Evolutionary conservation across 2,329 filamentous ascomycete genomes (phyloP).

Genomic region (Gaeumannomyces tritici): DNA sequence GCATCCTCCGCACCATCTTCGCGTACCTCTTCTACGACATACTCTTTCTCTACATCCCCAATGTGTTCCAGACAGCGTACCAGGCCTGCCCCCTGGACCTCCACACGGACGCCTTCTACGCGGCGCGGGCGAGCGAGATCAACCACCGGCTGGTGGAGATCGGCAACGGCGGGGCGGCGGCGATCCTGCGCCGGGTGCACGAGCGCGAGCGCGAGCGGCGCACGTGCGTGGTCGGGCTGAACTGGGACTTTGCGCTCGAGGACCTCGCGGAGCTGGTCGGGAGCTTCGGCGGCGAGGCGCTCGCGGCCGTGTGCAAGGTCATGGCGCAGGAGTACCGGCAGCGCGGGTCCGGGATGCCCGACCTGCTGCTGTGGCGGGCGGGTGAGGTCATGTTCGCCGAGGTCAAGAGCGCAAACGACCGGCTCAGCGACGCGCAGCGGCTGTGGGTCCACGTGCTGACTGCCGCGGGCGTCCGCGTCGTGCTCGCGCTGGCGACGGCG

Average conservation of each 20-base stretch:
- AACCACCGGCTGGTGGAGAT: constrained; percentile 81
- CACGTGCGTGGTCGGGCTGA: constrained; percentile 83
- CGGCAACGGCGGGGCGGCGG: constrained; percentile 66
- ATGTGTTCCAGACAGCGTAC: constrained; percentile 93
- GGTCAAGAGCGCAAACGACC: constrained; percentile 81
- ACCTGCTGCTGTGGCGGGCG: constrained; percentile 78
- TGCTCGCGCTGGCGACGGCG: constrained; percentile 60
- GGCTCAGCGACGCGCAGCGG: constrained; percentile 88
- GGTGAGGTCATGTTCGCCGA: constrained; percentile 56
- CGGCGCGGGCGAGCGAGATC: constrained; percentile 77
- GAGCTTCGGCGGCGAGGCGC: constrained; percentile 71
- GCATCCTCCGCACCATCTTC: constrained; percentile 84
- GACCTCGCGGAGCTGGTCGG: constrained; percentile 71
- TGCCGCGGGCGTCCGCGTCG: constrained; percentile 75
- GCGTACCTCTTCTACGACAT: constrained; percentile 90
- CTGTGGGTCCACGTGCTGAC: constrained; percentile 94
- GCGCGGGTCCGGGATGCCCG: constrained; percentile 79
- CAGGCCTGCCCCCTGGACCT: constrained; percentile 91
- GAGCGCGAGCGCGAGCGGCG: constrained; percentile 55
- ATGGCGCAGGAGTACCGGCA: constrained; percentile 91
- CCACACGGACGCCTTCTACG: constrained; percentile 87
- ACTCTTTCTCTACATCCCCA: constrained; percentile 84
- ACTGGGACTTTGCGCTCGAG: constrained; percentile 76
- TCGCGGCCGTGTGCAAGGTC: constrained; percentile 82
- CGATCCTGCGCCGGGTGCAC: constrained; percentile 60